Evolutionary conservation across 2,329 filamentous ascomycete genomes (phyloP), one percentile per base, ranked within the genome.

Genomic region (Fusarium cyanostomum): DNA sequence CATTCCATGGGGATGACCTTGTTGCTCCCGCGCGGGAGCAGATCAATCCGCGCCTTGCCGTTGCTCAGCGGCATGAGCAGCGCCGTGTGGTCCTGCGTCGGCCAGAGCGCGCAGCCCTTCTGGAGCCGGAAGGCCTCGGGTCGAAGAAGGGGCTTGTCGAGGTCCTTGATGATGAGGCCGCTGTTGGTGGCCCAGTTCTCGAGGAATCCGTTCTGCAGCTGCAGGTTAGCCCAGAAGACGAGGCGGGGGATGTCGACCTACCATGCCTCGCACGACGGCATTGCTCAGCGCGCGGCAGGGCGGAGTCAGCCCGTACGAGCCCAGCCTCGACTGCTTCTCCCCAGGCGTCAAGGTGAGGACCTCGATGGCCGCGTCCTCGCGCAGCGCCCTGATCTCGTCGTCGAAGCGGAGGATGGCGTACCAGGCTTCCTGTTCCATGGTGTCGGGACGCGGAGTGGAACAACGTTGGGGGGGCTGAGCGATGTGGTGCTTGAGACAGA

Each of bases 111-210:
- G 26, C 41, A 55, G 27, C 64, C 64, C 10, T 49, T 34, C 26
- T 68, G 37, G 10, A 67, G 52, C 13, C 65, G 62, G 18, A 67
- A 68, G 12, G 58, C 64, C 42, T 67, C 65, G 35, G 65, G 60
- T 21, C 52, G 39, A 31, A 63, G 46, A 8, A 2, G 4, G 16
- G 65, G 65, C 49, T 27, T 62, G 3, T 51, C 6, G 24, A 67
- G 39, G 26, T 63, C 61, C 5, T 28, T 52, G 41, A 67, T 65
- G 51, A 56, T 16, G 39, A 56, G 35, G 16, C 41, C 34, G 28
- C 48, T 51, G 31, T 27, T n/a, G 10, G 24, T 8, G n/a, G 64
- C 38, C 53, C 64, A 60, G 13, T 34, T 52, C 21, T 30, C 15
- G 5, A 67, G 50, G 26, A 45, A 26, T 1, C 24, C 12, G 6